A percentile compares a stretch with the other conserved stretches of the same genome.
Evolutionary conservation across 2,329 filamentous ascomycete species (phyloP).

Genomic region (Blumeria graminis): DNA sequence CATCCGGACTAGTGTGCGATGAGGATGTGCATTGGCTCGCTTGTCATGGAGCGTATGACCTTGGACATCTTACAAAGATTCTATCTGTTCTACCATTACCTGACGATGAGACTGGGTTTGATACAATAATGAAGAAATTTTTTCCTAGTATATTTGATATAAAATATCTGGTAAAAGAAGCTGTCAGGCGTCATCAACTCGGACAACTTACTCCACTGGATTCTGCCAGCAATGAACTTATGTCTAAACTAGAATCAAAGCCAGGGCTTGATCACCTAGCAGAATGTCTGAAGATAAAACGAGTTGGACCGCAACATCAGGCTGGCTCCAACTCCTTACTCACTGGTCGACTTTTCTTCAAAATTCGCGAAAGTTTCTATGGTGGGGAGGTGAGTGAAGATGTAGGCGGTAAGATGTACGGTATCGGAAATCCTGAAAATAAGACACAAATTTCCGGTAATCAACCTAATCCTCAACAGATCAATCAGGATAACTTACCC

Average conservation of each 20-base stretch:
- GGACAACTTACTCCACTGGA: slow-evolving; percentile 39
- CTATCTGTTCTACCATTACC: slow-evolving; percentile 65
- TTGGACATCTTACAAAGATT: slow-evolving; percentile 89
- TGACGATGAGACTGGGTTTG: slow-evolving; percentile 74
- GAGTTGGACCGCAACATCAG: slow-evolving; percentile 70
- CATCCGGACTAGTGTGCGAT: slow-evolving; percentile 70
- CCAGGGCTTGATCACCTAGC: slow-evolving; percentile 83
- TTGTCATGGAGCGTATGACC: slow-evolving; percentile 95
- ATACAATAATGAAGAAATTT: slow-evolving; percentile 69
- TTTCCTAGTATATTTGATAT: slow-evolving; percentile 90
- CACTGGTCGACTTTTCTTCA: slow-evolving; percentile 87
- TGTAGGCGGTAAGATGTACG: slow-evolving; percentile 80
- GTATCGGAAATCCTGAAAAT: slow-evolving; percentile 49
- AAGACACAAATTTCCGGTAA: slow-evolving; percentile 18
- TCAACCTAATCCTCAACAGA: slow-evolving; percentile 14
- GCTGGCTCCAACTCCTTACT: slow-evolving; percentile 84
- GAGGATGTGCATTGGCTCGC: slow-evolving; percentile 88
- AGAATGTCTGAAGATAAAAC: slow-evolving; percentile 74
- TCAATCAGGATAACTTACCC: slow-evolving; percentile 22
- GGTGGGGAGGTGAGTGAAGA: slow-evolving; percentile 58
- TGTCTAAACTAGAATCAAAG: slow-evolving; percentile 72
- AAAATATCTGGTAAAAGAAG: slow-evolving; percentile 88
- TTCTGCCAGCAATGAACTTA: slow-evolving; percentile 41
- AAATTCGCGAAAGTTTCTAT: slow-evolving; percentile 73
- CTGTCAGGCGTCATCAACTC: slow-evolving; percentile 42